phyloP scores from a whole-genome alignment of 306 rosid species.

The Glycyrrhiza uralensis region DNA sequence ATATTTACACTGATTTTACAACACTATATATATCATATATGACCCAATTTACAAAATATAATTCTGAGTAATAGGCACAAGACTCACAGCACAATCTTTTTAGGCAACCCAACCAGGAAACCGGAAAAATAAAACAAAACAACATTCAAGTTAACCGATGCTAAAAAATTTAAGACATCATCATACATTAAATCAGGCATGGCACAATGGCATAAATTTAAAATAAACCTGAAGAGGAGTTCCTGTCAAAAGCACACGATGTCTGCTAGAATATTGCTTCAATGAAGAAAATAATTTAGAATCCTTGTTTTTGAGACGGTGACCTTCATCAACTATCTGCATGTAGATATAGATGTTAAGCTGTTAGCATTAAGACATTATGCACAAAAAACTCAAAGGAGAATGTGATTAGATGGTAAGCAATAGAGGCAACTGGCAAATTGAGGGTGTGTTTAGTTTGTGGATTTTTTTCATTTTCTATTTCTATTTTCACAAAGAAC shows the following conservation, averaged over 20 bases:
- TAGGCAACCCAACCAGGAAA: neutral
- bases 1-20: no score
- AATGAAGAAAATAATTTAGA: constrained; percentile 89
- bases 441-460: neutral
- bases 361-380: constrained; percentile 1
- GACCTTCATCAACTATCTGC: constrained; percentile 98
- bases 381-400: constrained; percentile 15
- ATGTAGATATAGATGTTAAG: constrained; percentile 16
- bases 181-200: constrained; percentile 2
- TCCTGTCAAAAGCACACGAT: constrained; percentile 93
- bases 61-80: neutral
- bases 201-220: neutral
- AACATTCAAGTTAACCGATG: neutral
- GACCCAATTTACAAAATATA: constrained; percentile 1
- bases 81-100: neutral
- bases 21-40: no score
- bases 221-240: constrained; percentile 95
- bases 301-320: constrained; percentile 94
- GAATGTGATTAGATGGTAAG: neutral
- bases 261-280: constrained; percentile 72
- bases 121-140: neutral
- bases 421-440: neutral
- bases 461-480: neutral
- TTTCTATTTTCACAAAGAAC: neutral
- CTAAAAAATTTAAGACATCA: neutral